A percentile compares a stretch with the other conserved stretches of the same genome.
Evolutionary conservation across 2,329 filamentous ascomycete species (phyloP).

Genomic region (Laburnicola sp.): DNA sequence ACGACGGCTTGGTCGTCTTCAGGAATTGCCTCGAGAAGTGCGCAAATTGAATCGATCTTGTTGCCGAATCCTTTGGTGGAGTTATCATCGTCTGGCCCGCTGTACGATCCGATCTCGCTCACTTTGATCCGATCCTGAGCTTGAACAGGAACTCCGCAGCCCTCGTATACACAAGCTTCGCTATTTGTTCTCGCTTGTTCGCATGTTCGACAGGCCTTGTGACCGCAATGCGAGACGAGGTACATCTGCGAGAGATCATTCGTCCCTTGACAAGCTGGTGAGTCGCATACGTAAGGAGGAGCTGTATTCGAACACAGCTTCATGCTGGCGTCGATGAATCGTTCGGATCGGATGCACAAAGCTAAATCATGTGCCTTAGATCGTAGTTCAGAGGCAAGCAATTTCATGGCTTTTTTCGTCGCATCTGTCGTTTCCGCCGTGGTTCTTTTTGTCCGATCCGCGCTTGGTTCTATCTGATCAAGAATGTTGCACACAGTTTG

Average conservation of each 20-base stretch:
- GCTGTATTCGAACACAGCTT: constrained; percentile 11
- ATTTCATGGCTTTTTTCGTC: constrained; percentile 16
- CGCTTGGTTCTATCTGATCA: constrained; percentile 5
- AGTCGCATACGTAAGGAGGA: constrained; percentile 18
- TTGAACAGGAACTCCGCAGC: constrained; percentile 25
- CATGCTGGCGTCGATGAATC: constrained; percentile 27
- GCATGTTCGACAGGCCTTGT: constrained; percentile 30
- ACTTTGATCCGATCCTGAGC: constrained; percentile 23
- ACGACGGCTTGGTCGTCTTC: constrained; percentile 35
- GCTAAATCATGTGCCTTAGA: constrained; percentile 25
- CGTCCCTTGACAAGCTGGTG: constrained; percentile 16
- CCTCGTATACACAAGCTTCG: constrained; percentile 25
- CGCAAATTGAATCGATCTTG: constrained; percentile 28
- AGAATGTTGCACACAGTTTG: constrained; percentile 14
- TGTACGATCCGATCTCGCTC: constrained; percentile 18
- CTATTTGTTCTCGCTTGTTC: constrained; percentile 23
- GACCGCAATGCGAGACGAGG: constrained; percentile 31
- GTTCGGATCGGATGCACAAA: constrained; percentile 20
- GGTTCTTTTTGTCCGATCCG: constrained; percentile 10
- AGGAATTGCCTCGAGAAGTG: constrained; percentile 48
- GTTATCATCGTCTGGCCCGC: constrained; percentile 11
- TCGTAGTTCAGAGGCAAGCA: constrained; percentile 22
- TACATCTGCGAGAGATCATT: constrained; percentile 13
- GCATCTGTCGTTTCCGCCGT: constrained; percentile 3
- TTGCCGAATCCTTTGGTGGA: constrained; percentile 33